Base-by-base conservation (phyloP, 139 green algal species). In the Monoraphidium neglectum region DNA sequence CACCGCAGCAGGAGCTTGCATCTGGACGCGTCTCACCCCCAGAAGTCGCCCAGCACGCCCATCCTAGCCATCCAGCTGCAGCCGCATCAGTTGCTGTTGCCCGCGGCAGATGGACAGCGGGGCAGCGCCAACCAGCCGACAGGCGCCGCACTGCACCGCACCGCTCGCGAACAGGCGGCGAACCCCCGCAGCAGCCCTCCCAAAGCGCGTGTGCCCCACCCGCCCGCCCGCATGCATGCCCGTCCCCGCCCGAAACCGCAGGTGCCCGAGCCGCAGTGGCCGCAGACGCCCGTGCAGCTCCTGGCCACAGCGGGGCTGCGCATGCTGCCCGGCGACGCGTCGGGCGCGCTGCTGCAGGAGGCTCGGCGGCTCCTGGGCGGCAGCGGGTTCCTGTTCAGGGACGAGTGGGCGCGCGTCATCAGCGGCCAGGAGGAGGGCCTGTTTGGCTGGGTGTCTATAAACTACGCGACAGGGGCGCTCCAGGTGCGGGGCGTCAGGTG, bases 221-320 rank as follows among this genome's bases (percentile, higher is more conserved):
- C 18, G 5, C 37, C 10, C 18, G 18, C 63, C 12, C 3, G 28
- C 23, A 18, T 47, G 18, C 26, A 6, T 30, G 12, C 4, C 8
- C 51, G 3, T 6, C 13, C 62, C 15, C 16, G 28, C 40, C 37
- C 63, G 23, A 36, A 16, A 5, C 12, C 38, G 28, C 77, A 85
- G 80, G 84, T 89, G 30, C 85, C 85, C 15, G 35, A 46, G 1
- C 35, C 71, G 18, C 66, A 68, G 21, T 77, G 68, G 74, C 1
- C 56, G 1, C 10, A 16, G 8, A 90, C 86, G 0, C 86, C 86
- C 3, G 75, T 90, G 24, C 77, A 79, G 47, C 79, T 90, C 57
- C 73, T 90, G 68, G 82, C 82, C 23, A 90, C 86, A 8, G 86
- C 86, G 28, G 82, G 86, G 13, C 71, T 90, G 71, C 77, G 86